Base-by-base conservation (phyloP, 2,329 filamentous ascomycete species). In the Fusarium sororula region DNA sequence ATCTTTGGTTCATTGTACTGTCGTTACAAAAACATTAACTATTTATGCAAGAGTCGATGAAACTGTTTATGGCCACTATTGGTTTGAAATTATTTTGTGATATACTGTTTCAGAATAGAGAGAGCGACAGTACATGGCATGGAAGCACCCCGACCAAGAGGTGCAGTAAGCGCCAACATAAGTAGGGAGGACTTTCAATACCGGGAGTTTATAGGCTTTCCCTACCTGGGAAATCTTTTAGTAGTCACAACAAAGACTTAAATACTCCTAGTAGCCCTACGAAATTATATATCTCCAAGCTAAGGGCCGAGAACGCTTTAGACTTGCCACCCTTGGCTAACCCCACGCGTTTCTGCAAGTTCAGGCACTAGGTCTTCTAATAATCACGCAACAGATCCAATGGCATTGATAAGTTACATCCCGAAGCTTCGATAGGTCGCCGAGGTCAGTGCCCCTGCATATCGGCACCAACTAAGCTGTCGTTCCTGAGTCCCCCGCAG, bases 371-470 rank as follows among this genome's bases (percentile, higher is more conserved):
- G 39, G 35, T 45, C 38, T 37, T 20, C 44, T 26, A 38, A 54
- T 35, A 35, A 35, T 35, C 32, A 35, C 32, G 32, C 15, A 35
- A 35, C 14, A 35, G 32, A 35, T 35, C 32, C 32, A 35, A 35
- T 35, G 7, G 7, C 3, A 9, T 35, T 35, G 32, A 35, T 4
- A 35, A 35, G 32, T 35, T 35, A 35, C 7, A 35, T 35, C 32
- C 30, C 37, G 30, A 18, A 35, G 55, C 24, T 24, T 62, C 41
- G 42, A 50, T 47, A 35, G 65, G 63, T 26, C 26, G n/a, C 32
- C 13, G 12, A 32, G 28, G 24, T 28, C 51, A 17, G 13, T 51
- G 63, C 66, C 64, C 66, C 65, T 69, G 65, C 64, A 44, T 68
- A 39, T 28, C 37, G 12, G 17, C 15, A 20, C 22, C 22, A 10